phyloP scores from a whole-genome alignment of 2,329 filamentous ascomycete species.

The Graphilbum fragrans region DNA sequence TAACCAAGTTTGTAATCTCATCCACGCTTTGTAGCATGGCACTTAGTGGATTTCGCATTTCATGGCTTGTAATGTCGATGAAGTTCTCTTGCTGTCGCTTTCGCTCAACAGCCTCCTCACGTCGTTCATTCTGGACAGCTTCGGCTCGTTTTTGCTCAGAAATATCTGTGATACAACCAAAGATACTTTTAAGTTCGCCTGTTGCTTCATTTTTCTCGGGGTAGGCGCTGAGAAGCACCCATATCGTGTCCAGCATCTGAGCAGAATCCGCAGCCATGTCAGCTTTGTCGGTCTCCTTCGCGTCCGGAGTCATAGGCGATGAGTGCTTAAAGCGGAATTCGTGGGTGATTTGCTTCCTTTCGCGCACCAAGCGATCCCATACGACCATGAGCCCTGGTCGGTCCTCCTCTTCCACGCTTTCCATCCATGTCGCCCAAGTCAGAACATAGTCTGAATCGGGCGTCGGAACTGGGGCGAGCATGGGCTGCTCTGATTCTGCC shows the following conservation, averaged over 20 bases:
- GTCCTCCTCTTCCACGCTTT: constrained; percentile 58
- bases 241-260: constrained; percentile 29
- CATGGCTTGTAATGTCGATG: constrained; percentile 63
- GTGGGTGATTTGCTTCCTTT: constrained; percentile 52
- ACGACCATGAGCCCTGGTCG: constrained; percentile 41
- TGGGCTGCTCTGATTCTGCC: neutral
- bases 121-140: constrained; percentile 62
- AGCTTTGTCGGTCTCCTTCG: constrained; percentile 3
- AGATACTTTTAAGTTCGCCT: constrained; percentile 59
- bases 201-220: constrained; percentile 53
- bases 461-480: neutral
- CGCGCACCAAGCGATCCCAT: constrained; percentile 50
- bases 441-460: neutral
- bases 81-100: constrained; percentile 64
- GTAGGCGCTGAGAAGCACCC: constrained; percentile 67
- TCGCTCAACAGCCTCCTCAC: constrained; percentile 69
- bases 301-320: neutral
- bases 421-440: constrained; percentile 47
- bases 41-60: constrained; percentile 65
- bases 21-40: constrained; percentile 68
- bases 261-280: neutral
- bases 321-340: constrained; percentile 63
- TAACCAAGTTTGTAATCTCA: constrained; percentile 47
- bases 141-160: constrained; percentile 78
- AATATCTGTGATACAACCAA: constrained; percentile 76